phyloP scores from a whole-genome alignment of 495 filamentous ascomycete genomes.

The Lophium mytilinum region DNA sequence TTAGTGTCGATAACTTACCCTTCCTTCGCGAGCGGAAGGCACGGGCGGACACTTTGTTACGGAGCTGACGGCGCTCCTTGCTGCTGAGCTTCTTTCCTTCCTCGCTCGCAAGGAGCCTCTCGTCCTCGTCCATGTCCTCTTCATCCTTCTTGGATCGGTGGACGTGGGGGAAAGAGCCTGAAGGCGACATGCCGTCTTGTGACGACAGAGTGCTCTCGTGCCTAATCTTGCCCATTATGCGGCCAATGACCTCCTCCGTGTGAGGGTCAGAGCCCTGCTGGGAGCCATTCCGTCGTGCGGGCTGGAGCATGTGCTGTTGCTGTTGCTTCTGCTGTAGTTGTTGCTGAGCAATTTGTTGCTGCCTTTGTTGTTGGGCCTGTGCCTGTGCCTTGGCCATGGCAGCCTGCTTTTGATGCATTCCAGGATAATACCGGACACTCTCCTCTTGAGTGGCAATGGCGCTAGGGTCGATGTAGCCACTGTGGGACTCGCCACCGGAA shows the following conservation, averaged over 20 bases:
- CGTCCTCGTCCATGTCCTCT: constrained; percentile 95
- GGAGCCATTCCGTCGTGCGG: constrained; percentile 20
- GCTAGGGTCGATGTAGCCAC: constrained; percentile 61
- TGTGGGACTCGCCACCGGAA: constrained; percentile 14
- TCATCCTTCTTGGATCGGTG: constrained; percentile 70
- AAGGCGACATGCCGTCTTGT: constrained; percentile 30
- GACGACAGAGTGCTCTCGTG: constrained; percentile 45
- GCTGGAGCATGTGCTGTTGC: constrained; percentile 27
- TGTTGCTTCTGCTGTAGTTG: constrained; percentile 37
- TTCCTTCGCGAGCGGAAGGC: constrained; percentile 94
- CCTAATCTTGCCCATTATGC: constrained; percentile 76
- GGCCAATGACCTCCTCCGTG: constrained; percentile 73
- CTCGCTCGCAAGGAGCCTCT: constrained; percentile 83
- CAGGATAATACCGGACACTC: constrained; percentile 66
- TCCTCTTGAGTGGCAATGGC: constrained; percentile 55
- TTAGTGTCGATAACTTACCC: constrained; percentile 51
- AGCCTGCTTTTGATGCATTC: constrained; percentile 86
- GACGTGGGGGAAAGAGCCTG: constrained; percentile 46
- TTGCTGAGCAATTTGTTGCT: constrained; percentile 54
- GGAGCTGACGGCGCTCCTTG: constrained; percentile 86
- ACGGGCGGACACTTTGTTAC: constrained; percentile 96
- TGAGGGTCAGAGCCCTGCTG: constrained; percentile 16
- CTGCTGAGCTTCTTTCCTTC: constrained; percentile 95
- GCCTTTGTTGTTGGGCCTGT: constrained; percentile 58
- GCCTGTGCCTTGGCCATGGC: constrained; percentile 68